Evolutionary conservation across 2,329 filamentous ascomycete genomes (phyloP), one percentile per base, ranked within the genome.

Genomic region (Aspergillus candidus): DNA sequence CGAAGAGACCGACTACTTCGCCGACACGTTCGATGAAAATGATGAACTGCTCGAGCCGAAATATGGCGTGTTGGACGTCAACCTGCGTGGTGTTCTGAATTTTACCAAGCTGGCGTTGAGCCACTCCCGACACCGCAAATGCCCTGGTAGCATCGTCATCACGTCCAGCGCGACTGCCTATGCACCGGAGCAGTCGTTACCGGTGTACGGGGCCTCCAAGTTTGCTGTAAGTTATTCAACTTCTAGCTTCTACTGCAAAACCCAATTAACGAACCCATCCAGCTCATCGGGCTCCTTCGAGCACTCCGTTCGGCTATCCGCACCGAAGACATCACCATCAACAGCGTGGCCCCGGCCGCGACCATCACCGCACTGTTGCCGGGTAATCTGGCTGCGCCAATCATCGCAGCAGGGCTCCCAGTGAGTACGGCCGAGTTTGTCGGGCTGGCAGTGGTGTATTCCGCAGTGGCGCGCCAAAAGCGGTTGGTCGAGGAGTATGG

Each of bases 161-260:
- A 68, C 65, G 1, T 46, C 59, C 3, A 69, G 66, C 43, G 58
- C 63, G 0, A 66, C 66, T 4, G 66, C 61, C 0, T 70, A 69
- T 44, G 46, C 55, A 2, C 62, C 69, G 7, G 69, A 71, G 48
- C 61, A 64, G 18, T 53, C 41, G 6, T 42, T 69, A 5, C 66
- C 67, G 55, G 41, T 70, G 2, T 70, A 65, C 42, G 48, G 48
- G 14, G 57, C 51, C 1, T 35, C 35, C 4, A 61, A 62, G 40
- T 33, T 47, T 15, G 52, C 45, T 6, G 51, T 51, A 36, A 18
- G 48, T 6, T 48, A 10, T 35, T 41, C 14, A n/a, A 35, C 41
- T 14, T 13, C 18, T 29, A 18, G 5, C 29, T 36, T 18, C 34
- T 15, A 33, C 7, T 10, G 6, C 22, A 3, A 10, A 2, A 10